Conservation (phyloP, 163 green algal species). For the Botryococcus braunii region DNA sequence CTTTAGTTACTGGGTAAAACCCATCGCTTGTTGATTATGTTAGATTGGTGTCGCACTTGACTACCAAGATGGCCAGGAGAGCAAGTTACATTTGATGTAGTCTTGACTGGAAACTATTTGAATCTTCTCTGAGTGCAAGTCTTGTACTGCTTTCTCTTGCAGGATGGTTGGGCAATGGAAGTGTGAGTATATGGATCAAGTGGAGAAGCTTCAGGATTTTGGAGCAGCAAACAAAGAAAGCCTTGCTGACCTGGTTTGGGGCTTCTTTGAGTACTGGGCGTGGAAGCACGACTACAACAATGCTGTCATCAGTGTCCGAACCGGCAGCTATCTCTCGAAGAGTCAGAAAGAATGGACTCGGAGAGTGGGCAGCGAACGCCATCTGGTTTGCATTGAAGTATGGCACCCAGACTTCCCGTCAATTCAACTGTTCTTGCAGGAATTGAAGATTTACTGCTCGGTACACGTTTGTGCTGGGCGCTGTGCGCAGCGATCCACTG, state of each 20-base stretch:
- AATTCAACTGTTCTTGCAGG: no score
- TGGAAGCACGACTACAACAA: constrained; percentile 80
- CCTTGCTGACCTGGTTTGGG: constrained; percentile 64
- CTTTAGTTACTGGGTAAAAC: no score
- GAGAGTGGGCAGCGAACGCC: constrained; percentile 80
- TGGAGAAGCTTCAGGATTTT: constrained; percentile 49
- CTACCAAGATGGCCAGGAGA: no score
- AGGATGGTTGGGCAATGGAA: constrained; percentile 34
- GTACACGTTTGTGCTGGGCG: no score
- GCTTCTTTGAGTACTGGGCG: constrained; percentile 91
- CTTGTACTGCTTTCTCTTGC: no score
- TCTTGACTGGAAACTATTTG: no score
- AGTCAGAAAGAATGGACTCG: constrained; percentile 69
- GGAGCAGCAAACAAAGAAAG: constrained; percentile 64
- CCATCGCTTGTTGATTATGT: no score
- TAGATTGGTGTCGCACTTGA: no score
- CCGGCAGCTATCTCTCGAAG: constrained; percentile 54
- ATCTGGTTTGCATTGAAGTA: constrained; percentile 76
- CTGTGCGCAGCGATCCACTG: no score
- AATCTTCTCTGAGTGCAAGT: no score
- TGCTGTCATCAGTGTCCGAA: constrained; percentile 65
- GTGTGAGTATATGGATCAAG: constrained; percentile 61
- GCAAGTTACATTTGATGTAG: no score
- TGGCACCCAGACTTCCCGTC: neutral
- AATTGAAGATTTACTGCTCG: no score